A percentile compares a stretch with the other conserved stretches of the same genome.
These are phyloP conservation scores for Papiliotrema flavescens DNA, from an alignment of 1,284 basidiomycete species.

Conservation along the genomic window DNA sequence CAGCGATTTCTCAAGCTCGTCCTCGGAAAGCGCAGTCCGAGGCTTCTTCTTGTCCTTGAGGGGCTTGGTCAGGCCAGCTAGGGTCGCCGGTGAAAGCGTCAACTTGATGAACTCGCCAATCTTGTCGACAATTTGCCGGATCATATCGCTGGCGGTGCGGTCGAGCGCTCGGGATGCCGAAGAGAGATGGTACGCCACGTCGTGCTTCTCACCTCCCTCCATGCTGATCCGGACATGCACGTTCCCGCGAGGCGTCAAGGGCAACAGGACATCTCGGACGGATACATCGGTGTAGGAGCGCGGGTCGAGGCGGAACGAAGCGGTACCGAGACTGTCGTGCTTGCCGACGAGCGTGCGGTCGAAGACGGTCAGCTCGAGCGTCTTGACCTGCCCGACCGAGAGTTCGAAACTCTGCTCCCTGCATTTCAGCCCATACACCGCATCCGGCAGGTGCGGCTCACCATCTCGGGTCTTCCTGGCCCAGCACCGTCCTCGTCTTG, in stretches of 20 bases:
- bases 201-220: constrained; percentile 41
- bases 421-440: constrained; percentile 3
- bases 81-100: constrained; percentile 22
- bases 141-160: constrained; percentile 40
- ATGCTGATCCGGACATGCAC: constrained; percentile 42
- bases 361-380: constrained; percentile 37
- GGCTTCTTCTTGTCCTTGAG: constrained; percentile 39
- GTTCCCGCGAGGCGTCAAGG: constrained; percentile 39
- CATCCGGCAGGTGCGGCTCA: constrained; percentile 2
- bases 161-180: constrained; percentile 32
- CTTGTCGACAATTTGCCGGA: constrained; percentile 37
- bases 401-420: constrained; percentile 46
- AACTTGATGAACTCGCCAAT: constrained; percentile 39
- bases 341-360: constrained; percentile 47
- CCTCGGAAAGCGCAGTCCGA: constrained; percentile 27
- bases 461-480: constrained; percentile 44
- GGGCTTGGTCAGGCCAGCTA: constrained; percentile 28
- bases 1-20: constrained; percentile 40
- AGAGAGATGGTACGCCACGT: constrained; percentile 41
- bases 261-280: constrained; percentile 37
- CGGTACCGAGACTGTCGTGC: constrained; percentile 40
- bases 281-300: constrained; percentile 22
- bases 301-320: constrained; percentile 42
- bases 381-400: constrained; percentile 25
- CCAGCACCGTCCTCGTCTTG: constrained; percentile 46